Evolutionary conservation across 176 grass and related monocot genomes (phyloP).

Genomic region (Elymus sibiricus): DNA sequence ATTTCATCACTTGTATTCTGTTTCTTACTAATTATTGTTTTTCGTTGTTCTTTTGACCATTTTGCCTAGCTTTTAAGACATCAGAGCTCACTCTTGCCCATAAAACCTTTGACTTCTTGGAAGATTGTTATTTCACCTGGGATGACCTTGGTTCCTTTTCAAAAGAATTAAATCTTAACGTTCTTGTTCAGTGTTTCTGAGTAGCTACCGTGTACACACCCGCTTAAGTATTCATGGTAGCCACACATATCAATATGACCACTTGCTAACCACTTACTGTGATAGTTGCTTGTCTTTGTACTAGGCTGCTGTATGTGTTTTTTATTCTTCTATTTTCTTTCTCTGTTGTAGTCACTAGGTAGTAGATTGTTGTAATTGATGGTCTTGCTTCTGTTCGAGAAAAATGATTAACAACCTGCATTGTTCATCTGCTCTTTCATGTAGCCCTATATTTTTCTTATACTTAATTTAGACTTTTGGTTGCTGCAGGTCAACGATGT

Average conservation of each 20-base stretch:
- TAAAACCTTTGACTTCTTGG: not conserved
- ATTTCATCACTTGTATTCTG: slow-evolving; percentile 9
- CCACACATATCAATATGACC: not conserved
- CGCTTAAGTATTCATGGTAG: not conserved
- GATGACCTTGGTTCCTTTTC: not conserved
- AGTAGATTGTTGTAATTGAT: not conserved
- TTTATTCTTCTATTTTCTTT: not conserved
- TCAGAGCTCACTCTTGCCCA: not conserved
- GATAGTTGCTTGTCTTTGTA: not conserved
- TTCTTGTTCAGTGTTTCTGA: not conserved
- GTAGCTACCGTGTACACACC: not conserved
- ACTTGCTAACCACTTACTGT: not conserved
- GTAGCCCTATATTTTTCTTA: not conserved
- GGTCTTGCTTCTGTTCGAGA: not conserved
- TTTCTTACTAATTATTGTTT: slow-evolving; percentile 6
- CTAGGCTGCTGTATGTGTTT: not conserved
- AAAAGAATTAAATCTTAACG: not conserved
- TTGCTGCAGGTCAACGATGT: slow-evolving; percentile 80
- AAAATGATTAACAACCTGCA: not conserved
- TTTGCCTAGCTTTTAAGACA: slow-evolving; percentile 11
- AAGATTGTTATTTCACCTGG: not conserved
- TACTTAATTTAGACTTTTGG: slow-evolving; percentile 16
- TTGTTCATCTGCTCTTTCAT: not conserved
- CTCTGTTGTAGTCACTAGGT: not conserved
- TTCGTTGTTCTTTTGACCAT: not conserved